phyloP scores from a whole-genome alignment of 495 filamentous ascomycete species.

The Trichoderma gamsii region DNA sequence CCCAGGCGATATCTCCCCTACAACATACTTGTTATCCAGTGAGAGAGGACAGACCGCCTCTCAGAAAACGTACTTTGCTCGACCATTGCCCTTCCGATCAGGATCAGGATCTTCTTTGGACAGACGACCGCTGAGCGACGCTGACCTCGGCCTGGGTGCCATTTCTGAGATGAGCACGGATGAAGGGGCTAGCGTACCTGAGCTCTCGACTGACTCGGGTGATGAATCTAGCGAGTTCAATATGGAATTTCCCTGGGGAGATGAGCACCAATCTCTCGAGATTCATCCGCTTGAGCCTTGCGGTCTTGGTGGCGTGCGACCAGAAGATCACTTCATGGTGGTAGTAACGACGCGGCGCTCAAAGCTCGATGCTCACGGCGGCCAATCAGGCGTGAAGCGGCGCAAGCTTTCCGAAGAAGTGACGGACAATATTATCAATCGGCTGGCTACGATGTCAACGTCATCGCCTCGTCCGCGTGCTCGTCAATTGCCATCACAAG shows the following conservation, averaged over 20 bases:
- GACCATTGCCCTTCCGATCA: constrained; percentile 1
- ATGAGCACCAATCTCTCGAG: constrained; percentile 23
- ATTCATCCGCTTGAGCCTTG: constrained; percentile 48
- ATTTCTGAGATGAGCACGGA: constrained; percentile 22
- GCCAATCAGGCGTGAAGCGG: background rate
- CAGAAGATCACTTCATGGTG: constrained; percentile 62
- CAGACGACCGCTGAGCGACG: constrained; percentile 37
- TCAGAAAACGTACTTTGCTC: constrained; percentile 13
- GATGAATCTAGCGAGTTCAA: constrained; percentile 24
- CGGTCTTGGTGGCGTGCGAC: constrained; percentile 58
- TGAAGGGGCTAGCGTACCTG: constrained; percentile 16
- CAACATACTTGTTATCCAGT: constrained; percentile 35
- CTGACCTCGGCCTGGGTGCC: constrained; percentile 13
- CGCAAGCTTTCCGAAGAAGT: constrained; percentile 23
- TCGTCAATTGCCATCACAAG: background rate
- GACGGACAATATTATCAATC: constrained; percentile 31
- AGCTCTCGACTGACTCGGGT: constrained; percentile 17
- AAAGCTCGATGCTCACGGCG: constrained; percentile 12
- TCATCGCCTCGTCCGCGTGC: constrained; percentile 26
- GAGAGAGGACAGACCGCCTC: constrained; percentile 21
- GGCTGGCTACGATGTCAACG: constrained; percentile 34
- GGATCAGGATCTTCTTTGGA: constrained; percentile 40
- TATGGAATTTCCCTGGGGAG: constrained; percentile 34
- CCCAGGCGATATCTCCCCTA: constrained; percentile 34
- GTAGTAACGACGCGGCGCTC: constrained; percentile 47